Evolutionary conservation across 2,329 filamentous ascomycete genomes (phyloP).

Genomic region (Aspergillus neoniger): DNA sequence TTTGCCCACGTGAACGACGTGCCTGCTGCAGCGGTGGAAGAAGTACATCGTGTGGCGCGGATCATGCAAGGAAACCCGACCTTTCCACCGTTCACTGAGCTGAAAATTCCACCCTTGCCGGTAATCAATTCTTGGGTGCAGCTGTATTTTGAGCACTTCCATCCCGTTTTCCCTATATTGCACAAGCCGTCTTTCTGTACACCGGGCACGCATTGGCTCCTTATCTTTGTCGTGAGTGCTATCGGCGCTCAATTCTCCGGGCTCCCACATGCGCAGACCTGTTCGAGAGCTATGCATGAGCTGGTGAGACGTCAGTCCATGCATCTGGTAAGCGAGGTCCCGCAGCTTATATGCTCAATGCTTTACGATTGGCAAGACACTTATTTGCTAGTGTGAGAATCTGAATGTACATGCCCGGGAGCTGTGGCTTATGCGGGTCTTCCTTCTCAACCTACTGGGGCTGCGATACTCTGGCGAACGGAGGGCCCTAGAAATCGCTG

Average conservation of each 20-base stretch:
- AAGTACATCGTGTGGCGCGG: not conserved
- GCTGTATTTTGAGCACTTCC: conserved; percentile 1
- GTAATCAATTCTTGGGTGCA: conserved; percentile 2
- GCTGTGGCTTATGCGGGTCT: not conserved
- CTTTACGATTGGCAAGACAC: not conserved
- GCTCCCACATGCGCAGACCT: not conserved
- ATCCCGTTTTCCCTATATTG: not conserved
- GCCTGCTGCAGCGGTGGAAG: not conserved
- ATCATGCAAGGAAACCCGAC: not conserved
- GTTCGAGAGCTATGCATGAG: conserved; percentile 2
- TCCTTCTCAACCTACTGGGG: not conserved
- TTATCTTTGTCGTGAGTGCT: not conserved
- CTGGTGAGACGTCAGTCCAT: not conserved
- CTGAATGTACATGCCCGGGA: not conserved
- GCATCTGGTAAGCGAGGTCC: not conserved
- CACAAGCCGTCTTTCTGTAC: not conserved
- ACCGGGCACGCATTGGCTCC: conserved; percentile 1
- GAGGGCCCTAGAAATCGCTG: not conserved
- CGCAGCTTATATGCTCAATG: not conserved
- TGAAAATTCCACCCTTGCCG: not conserved
- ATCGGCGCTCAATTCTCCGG: conserved; percentile 1
- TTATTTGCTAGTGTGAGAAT: not conserved
- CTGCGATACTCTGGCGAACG: conserved; percentile 3
- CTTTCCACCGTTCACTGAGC: not conserved
- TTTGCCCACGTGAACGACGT: not conserved